Base-by-base conservation (phyloP, 352 stramenopile genomes). In the Peronosclerospora sorghi region DNA sequence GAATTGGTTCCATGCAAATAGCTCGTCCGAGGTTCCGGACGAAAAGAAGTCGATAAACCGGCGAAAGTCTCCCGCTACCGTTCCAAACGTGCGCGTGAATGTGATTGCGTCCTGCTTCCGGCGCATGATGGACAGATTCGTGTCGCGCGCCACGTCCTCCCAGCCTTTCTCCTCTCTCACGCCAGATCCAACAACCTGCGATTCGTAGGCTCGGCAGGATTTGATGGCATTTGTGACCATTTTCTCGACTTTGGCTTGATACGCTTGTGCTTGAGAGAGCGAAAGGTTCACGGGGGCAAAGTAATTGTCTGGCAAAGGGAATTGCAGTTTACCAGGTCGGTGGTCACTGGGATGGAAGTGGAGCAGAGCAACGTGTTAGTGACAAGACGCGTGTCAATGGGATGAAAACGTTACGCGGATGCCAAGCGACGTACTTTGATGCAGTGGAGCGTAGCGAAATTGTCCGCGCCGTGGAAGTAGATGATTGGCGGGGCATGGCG, bases 1-100 rank as follows among this genome's bases (percentile, higher is more conserved):
- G 32, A 82, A 68, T 45, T 83, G 71, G 49, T 84, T 70, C 64
- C 66, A 83, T 18, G 79, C 68, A 38, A 79, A 83, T 13, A 85
- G 54, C 48, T 87, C 52, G 17, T 68, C 55, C 12, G 60, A 62
- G 6, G 53, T 82, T 40, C 83, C 68, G 15, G 72, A 71, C 49
- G 81, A 84, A 51, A 75, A 78, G 43, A 85, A 83, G 37, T 77
- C 60, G 42, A 83, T 64, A 41, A 81, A 67, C 15, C 70, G 59
- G 14, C 59, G 59, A 43, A 67, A 85, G 42, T 85, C 66, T 35
- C 57, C 59, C 9, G 49, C 56, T 27, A 87, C 62, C 13, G 62
- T 60, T 18, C 72, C 75, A 20, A 81, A 81, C 19, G 77, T 59
- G 21, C 75, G 75, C 30, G 60, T 82, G 32, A 56, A 46, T 24